Base-by-base conservation (phyloP, 2,329 filamentous ascomycete genomes). In the Talaromyces sp. region DNA sequence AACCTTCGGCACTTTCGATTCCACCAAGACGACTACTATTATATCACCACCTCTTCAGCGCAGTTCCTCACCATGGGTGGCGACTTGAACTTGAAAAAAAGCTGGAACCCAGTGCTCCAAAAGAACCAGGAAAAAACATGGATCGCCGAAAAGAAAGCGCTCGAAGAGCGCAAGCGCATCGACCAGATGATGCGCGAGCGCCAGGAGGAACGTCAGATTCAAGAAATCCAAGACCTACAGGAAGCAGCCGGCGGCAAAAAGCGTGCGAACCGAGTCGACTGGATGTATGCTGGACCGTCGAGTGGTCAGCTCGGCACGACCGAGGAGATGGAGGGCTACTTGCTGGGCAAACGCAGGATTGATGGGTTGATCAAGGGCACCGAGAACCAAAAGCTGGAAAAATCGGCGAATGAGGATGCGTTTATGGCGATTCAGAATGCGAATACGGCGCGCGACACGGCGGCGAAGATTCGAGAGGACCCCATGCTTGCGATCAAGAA, bases 201-300 rank as follows among this genome's bases (percentile, higher is more conserved):
- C 65, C 91, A 92, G 66, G 92, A 97, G 74, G 95, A 99, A 78
- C 87, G 92, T 53, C 88, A 90, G 54, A 90, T 96, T 66, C 91
- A 97, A 74, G 92, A 97, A 74, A 85, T 97, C 1, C 90, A 97
- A 74, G 85, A 87, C 57, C 84, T 97, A 66, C 91, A 97, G 60
- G 94, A 97, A 76, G 88, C 89, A 2, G 89, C 92, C 0, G 94
- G 94, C 41, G 92, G 92, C 59, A 86, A 84, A 68, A 92, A 91
- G 70, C 84, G 88, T 57, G 79, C 89, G 31, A 88, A 93, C 68
- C 87, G 92, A 38, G 93, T 99, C 27, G 94, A 97, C 69, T 99
- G 94, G 91, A 97, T 99, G 91, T 99, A 99, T 76, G 86, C 89
- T 67, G 93, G 93, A 1, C 92, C 94, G 8, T 89, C 89, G 48